A percentile compares a stretch with the other conserved stretches of the same genome.
phyloP scores from a whole-genome alignment of 306 rosid genomes.

The Pterocarpus santalinus region DNA sequence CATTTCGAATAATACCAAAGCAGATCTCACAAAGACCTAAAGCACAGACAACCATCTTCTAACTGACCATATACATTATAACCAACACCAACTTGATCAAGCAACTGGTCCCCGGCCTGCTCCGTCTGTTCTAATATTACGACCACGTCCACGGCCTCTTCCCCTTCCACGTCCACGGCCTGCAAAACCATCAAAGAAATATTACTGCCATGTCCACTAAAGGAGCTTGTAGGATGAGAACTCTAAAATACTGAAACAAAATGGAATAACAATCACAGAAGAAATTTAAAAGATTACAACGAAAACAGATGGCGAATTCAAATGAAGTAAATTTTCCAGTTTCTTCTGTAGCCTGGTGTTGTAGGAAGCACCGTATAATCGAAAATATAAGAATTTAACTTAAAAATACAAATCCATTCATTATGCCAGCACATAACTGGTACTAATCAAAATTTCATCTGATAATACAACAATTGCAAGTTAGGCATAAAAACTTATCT shows the following conservation, averaged over 20 bases:
- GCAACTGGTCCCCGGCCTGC: conserved; percentile 66
- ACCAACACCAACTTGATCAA: conserved; percentile 54
- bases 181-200: conserved; percentile 47
- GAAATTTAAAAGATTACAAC: background rate
- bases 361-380: background rate
- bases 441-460: background rate
- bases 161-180: conserved; percentile 88
- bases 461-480: background rate
- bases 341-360: background rate
- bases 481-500: conserved; percentile 3
- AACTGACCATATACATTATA: conserved; percentile 49
- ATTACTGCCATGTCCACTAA: background rate
- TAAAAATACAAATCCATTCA: background rate
- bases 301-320: background rate
- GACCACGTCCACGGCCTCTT: conserved; percentile 76
- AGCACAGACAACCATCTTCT: conserved; percentile 61
- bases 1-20: conserved; percentile 44
- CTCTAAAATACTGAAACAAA: conserved; percentile 7
- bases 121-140: conserved; percentile 53
- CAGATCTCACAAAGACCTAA: conserved; percentile 52
- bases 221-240: background rate
- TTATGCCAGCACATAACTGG: background rate
- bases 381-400: conserved; percentile 20
- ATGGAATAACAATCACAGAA: conserved; percentile 1
- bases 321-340: background rate